phyloP scores from a whole-genome alignment of 108 stramenopile species.

The Cyclotella distinguenda region DNA sequence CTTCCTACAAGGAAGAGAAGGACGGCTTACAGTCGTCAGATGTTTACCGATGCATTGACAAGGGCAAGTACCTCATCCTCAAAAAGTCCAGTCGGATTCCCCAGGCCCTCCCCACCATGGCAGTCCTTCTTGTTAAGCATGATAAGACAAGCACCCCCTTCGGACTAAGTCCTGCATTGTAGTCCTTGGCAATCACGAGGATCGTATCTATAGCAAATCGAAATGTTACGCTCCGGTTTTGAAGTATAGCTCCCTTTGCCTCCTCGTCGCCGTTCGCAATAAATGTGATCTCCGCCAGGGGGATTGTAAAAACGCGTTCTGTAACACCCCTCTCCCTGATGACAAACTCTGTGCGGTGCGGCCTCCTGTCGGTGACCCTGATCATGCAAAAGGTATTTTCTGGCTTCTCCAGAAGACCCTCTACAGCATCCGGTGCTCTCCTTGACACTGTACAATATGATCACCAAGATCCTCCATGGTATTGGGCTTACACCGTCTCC shows the following conservation, averaged over 20 bases:
- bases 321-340: too few relatives aligned
- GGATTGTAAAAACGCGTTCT: too few relatives aligned
- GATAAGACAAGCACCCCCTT: slow-evolving; percentile 4
- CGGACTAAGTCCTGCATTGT: slow-evolving; percentile 21
- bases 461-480: too few relatives aligned
- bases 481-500: too few relatives aligned
- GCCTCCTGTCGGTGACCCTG: too few relatives aligned
- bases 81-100: background rate
- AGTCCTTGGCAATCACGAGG: slow-evolving; percentile 6
- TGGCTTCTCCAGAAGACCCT: too few relatives aligned
- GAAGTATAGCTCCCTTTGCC: slow-evolving; percentile 6
- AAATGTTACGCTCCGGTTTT: slow-evolving; percentile 14
- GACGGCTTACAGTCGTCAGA: background rate
- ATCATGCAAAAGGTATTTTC: too few relatives aligned
- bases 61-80: background rate
- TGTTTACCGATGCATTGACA: background rate
- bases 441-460: too few relatives aligned
- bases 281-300: slow-evolving; percentile 13
- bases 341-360: too few relatives aligned
- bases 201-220: background rate
- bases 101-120: too few relatives aligned
- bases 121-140: background rate
- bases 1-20: slow-evolving; percentile 1
- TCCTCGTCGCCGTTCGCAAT: background rate
- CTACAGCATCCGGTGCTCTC: too few relatives aligned